Evolutionary conservation across 2,329 filamentous ascomycete species (phyloP), one percentile per base, ranked within the genome.

Genomic region (Exophiala dermatitidis): DNA sequence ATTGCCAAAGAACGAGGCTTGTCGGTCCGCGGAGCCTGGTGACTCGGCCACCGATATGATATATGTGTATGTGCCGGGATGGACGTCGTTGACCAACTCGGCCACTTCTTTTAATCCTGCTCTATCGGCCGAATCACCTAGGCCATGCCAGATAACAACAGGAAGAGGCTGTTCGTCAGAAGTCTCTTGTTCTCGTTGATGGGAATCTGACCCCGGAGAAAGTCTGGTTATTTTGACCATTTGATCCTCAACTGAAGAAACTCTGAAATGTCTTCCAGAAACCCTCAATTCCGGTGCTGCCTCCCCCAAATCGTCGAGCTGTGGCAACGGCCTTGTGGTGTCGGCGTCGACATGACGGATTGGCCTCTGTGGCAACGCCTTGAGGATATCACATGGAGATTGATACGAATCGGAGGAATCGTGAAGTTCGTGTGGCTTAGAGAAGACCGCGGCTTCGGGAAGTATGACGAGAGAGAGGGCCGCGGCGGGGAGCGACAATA

Each of bases 81-180:
- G 82, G 53, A 82, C 74, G 46, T 79, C 70, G 54, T 88, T 78
- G 59, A 85, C 85, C 46, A 96, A 78, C n/a, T 78, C 72, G 59
- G 81, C 86, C 32, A 95, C 78, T 50, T 77, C 69, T 62, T 81
- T 79, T 51, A 97, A 77, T 53, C 90, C 90, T 1, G 90, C 84
- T 59, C 82, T 81, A 48, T 82, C 79, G 72, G 84, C 94, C 68
- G 84, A 67, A 59, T 74, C 72, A 61, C 81, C 81, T n/a, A 84
- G 73, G 53, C 83, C 93, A 70, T 98, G 93, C 93, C 93, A 98
- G 72, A 98, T 87, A 55, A 98, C 79, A 34, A 98, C 77, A 0
- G 93, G 93, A 31, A 96, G 79, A 2, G 88, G 89, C 29, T 54
- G 37, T 8, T 60, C 60, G 28, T 62, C 54, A 26, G 56, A 34